These are phyloP conservation scores for Groenewaldozyma auringiensis DNA, from an alignment of 1,139 yeast genomes.

Conservation along the genomic window DNA sequence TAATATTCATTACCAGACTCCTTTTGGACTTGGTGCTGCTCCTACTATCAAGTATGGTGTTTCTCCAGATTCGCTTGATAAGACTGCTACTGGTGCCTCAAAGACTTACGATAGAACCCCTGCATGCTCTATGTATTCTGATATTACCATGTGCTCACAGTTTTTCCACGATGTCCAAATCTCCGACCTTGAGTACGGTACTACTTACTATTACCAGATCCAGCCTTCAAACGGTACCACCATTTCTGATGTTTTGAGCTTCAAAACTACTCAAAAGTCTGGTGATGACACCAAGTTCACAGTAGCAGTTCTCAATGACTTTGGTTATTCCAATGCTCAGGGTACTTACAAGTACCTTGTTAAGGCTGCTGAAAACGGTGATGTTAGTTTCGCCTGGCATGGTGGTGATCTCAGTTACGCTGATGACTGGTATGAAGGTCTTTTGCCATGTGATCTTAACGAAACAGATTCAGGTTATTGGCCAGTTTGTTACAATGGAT, in stretches of 20 bases:
- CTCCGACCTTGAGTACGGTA: conserved; percentile 6
- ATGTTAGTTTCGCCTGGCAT: conserved; percentile 12
- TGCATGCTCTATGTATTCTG: conserved; percentile 9
- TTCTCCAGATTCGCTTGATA: conserved; percentile 4
- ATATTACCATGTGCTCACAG: conserved; percentile 11
- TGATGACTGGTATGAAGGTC: conserved; percentile 10
- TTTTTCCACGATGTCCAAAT: conserved; percentile 10
- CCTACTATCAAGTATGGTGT: conserved; percentile 12
- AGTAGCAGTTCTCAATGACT: conserved; percentile 11
- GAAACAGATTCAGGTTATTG: conserved; percentile 13
- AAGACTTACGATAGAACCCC: conserved; percentile 13
- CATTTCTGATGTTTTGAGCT: conserved; percentile 9
- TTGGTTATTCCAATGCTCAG: conserved; percentile 19
- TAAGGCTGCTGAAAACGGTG: conserved; percentile 4
- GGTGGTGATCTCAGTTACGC: conserved; percentile 10
- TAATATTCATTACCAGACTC: conserved; percentile 13
- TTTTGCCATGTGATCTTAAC: conserved; percentile 16
- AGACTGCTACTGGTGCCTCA: conserved; percentile 8
- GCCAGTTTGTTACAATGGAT: conserved; percentile 5
- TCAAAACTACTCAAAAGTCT: conserved; percentile 13
- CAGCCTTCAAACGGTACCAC: conserved; percentile 11
- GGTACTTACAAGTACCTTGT: conserved; percentile 10
- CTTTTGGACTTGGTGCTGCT: conserved; percentile 12
- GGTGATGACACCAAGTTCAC: conserved; percentile 11
- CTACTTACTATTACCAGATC: conserved; percentile 13